Evolutionary conservation across 129 eudicot species (phyloP).

Genomic region (Saussurea involucrata): DNA sequence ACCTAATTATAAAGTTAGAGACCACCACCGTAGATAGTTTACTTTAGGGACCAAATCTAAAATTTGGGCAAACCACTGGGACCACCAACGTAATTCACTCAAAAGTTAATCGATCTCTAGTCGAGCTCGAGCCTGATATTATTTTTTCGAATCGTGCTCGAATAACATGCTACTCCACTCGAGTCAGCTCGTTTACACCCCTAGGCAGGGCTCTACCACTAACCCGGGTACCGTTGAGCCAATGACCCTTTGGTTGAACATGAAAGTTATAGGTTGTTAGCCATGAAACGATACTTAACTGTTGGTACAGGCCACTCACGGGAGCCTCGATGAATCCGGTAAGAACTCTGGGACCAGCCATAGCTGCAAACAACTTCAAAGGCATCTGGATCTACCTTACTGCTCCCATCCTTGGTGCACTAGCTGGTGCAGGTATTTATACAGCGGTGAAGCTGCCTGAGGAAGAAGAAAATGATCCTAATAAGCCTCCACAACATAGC

Average conservation of each 20-base stretch:
- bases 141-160: too few species aligned
- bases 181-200: too few species aligned
- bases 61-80: too few species aligned
- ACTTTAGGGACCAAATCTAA: too few species aligned
- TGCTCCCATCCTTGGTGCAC: constrained; percentile 88
- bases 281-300: neutral
- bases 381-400: constrained; percentile 92
- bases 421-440: constrained; percentile 84
- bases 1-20: too few species aligned
- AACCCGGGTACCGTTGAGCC: neutral
- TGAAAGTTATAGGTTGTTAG: neutral
- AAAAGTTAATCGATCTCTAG: too few species aligned
- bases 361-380: constrained; percentile 81
- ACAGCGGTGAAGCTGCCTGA: constrained; percentile 79
- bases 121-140: too few species aligned
- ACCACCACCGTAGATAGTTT: too few species aligned
- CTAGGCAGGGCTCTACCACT: neutral
- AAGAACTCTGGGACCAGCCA: constrained; percentile 86
- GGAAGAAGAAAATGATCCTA: constrained; percentile 32
- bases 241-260: neutral
- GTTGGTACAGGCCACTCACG: constrained; percentile 47
- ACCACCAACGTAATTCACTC: too few species aligned
- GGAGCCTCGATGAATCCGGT: constrained; percentile 98
- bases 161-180: too few species aligned
- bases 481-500: constrained; percentile 54